Percentiles rank a stretch among this genome's conserved stretches.
phyloP scores from a whole-genome alignment of 495 filamentous ascomycete genomes.

The Aspergillus asperescens region DNA sequence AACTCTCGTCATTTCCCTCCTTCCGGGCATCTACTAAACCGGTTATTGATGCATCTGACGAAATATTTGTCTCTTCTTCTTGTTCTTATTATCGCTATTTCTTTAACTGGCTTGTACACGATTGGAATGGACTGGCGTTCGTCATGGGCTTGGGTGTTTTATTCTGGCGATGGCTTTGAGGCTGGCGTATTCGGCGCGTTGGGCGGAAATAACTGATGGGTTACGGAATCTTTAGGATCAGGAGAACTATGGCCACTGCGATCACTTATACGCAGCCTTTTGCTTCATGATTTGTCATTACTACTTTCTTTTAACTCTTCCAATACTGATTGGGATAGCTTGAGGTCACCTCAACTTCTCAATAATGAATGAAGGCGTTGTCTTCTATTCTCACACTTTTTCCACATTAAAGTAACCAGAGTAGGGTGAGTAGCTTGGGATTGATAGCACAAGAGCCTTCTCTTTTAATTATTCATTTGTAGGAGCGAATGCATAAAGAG shows the following conservation, averaged over 20 bases:
- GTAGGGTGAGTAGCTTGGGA: no score
- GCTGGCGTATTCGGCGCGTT: conserved; percentile 34
- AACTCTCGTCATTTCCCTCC: conserved; percentile 18
- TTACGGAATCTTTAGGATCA: conserved; percentile 33
- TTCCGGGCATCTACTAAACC: conserved; percentile 12
- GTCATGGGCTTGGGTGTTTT: conserved; percentile 16
- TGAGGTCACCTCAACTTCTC: not conserved
- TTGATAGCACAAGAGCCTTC: no score
- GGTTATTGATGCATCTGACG: not conserved
- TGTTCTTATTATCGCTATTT: conserved; percentile 10
- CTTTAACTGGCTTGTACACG: conserved; percentile 18
- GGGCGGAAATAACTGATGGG: conserved; percentile 18
- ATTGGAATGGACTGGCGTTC: conserved; percentile 24
- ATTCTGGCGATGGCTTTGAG: conserved; percentile 10
- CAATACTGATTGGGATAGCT: not conserved
- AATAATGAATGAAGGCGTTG: conserved; percentile 1
- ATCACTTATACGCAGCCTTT: conserved; percentile 16
- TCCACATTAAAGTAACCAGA: no score
- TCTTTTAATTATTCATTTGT: not conserved
- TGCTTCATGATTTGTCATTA: conserved; percentile 26
- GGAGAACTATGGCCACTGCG: conserved; percentile 14
- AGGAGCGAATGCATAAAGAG: not conserved
- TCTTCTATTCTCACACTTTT: not conserved
- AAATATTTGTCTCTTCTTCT: conserved; percentile 8
- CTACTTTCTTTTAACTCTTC: conserved; percentile 8